phyloP scores from a whole-genome alignment of 1,284 basidiomycete genomes.

The Cutaneotrichosporon sp. region DNA sequence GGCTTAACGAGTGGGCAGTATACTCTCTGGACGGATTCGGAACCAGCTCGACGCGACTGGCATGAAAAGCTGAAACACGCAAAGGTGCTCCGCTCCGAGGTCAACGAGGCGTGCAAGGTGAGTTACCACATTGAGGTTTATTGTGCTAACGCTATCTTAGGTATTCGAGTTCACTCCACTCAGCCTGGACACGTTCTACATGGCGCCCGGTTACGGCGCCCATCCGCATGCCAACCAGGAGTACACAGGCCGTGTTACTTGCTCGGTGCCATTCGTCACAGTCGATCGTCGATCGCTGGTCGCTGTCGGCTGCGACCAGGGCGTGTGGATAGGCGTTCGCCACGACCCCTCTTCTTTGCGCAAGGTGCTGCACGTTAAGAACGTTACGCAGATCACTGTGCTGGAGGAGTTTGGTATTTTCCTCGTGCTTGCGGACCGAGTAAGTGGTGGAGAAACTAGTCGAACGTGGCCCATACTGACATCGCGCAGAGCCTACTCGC shows the following conservation, averaged over 20 bases:
- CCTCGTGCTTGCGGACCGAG: constrained; percentile 79
- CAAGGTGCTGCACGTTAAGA: constrained; percentile 80
- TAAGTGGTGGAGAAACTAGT: background rate
- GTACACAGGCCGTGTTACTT: constrained; percentile 84
- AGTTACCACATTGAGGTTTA: constrained; percentile 39
- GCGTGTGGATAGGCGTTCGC: constrained; percentile 92
- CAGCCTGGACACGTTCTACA: constrained; percentile 75
- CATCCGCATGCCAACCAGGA: constrained; percentile 59
- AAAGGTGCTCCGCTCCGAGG: constrained; percentile 71
- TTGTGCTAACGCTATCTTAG: constrained; percentile 13
- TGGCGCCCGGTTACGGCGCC: constrained; percentile 56
- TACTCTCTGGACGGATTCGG: constrained; percentile 77
- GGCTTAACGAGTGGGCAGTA: constrained; percentile 75
- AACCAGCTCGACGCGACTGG: constrained; percentile 75
- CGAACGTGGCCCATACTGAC: background rate
- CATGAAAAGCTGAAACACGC: constrained; percentile 83
- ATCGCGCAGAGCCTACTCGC: constrained; percentile 51
- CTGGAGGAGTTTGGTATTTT: constrained; percentile 93
- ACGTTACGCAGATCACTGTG: constrained; percentile 90
- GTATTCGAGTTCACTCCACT: constrained; percentile 81
- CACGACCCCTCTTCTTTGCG: constrained; percentile 80
- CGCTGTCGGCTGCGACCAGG: constrained; percentile 89
- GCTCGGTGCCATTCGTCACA: constrained; percentile 85
- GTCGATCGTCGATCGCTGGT: constrained; percentile 76
- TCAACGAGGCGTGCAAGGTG: constrained; percentile 79